Conservation (phyloP, 306 rosid species). For the Rosa rugosa region DNA sequence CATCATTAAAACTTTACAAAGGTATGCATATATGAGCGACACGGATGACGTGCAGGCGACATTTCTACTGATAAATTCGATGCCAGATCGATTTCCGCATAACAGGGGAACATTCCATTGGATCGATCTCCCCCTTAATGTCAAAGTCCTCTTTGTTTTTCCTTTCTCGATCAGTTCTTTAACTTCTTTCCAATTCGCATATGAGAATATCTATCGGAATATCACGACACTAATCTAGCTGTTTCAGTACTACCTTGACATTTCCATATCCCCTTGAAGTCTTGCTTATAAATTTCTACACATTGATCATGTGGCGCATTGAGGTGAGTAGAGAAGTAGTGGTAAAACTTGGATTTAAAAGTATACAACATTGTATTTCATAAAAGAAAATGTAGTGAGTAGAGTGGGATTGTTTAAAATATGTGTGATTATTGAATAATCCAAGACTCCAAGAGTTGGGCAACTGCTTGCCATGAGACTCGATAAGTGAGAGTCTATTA, state of each 20-base stretch:
- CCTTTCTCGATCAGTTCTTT: neutral
- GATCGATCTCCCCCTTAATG: neutral
- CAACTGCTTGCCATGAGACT: neutral
- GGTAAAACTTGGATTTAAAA: neutral
- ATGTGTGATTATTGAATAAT: neutral
- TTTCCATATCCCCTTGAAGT: too few species aligned
- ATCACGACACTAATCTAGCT: too few species aligned
- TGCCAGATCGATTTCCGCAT: conserved; percentile 14
- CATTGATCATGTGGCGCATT: neutral
- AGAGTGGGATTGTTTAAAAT: neutral
- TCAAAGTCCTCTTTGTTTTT: neutral
- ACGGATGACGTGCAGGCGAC: neutral
- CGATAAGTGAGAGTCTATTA: neutral
- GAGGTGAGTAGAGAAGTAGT: neutral
- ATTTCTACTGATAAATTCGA: neutral
- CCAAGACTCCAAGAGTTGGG: neutral
- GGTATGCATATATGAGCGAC: neutral
- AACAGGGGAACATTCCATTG: neutral
- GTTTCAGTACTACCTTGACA: too few species aligned
- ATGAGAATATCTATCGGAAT: too few species aligned
- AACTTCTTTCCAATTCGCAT: neutral
- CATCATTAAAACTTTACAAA: neutral
- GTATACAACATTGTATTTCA: neutral
- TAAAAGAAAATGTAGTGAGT: neutral
- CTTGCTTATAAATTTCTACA: too few species aligned